Evolutionary conservation across 2,329 filamentous ascomycete species (phyloP).

Genomic region (Colletotrichum musicola): DNA sequence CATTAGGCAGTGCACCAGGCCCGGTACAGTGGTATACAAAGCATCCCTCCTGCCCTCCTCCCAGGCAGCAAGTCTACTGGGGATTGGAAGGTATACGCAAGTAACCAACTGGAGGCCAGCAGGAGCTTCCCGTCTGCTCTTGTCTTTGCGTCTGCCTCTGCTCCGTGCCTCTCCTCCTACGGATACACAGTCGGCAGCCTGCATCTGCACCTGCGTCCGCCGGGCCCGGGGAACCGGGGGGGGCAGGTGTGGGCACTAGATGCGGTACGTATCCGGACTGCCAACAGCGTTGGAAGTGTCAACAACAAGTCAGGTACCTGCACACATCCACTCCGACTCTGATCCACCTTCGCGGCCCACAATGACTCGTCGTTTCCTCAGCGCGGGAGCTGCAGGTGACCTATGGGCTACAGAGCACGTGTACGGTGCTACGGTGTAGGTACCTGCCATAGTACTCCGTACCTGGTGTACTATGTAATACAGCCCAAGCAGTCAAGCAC

Average conservation of each 20-base stretch:
- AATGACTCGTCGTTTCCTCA: constrained; percentile 34
- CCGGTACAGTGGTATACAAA: too few relatives aligned
- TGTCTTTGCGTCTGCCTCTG: constrained; percentile 7
- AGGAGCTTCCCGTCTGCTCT: neutral
- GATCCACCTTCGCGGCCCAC: constrained; percentile 19
- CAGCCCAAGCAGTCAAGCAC: too few relatives aligned
- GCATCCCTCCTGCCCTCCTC: too few relatives aligned
- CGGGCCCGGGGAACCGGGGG: constrained; percentile 13
- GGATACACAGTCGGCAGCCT: neutral
- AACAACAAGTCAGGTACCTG: neutral
- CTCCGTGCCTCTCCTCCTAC: neutral
- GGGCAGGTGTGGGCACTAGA: neutral
- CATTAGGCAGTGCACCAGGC: too few relatives aligned
- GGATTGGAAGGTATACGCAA: too few relatives aligned
- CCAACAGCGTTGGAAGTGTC: neutral
- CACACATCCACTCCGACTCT: neutral
- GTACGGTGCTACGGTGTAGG: neutral
- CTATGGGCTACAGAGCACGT: constrained; percentile 14
- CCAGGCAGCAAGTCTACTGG: too few relatives aligned
- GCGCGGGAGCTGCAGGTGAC: neutral
- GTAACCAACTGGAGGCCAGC: too few relatives aligned
- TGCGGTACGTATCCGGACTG: constrained; percentile 13
- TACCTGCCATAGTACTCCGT: too few relatives aligned
- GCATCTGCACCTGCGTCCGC: neutral
- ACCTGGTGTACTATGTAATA: too few relatives aligned